Evolutionary conservation across 805 yeast genomes (phyloP), one percentile per base, ranked within the genome.

Genomic region (Saturnispora mendoncae): DNA sequence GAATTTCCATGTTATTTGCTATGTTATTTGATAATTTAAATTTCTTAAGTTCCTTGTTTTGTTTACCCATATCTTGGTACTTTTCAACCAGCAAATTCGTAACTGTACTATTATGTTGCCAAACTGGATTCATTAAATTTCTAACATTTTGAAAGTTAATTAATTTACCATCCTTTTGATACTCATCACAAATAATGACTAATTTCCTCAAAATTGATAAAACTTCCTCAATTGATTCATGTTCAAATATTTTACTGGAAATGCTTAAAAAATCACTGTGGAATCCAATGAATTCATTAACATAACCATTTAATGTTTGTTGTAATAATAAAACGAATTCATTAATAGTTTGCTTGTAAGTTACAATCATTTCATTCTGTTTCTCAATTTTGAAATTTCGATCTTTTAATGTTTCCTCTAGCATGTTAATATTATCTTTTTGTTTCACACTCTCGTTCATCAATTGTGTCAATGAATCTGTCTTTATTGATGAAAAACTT

Each of bases 201-300:
- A 35, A 26, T 12, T 25, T 12, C 14, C 26, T 35, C 21, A 41
- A 14, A 23, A 41, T 24, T 7, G 30, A 17, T 10, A 41, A 25
- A 12, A 35, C 36, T 25, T 41, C 39, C 19, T 41, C 25, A 13
- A 41, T 41, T n/a, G 43, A 41, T 21, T 41, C 29, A 15, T 39
- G 36, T 7, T 33, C 42, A 34, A 39, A 39, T 20, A 39, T 21
- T 18, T 18, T 27, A 4, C 38, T 21, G 4, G 38, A 17, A 8
- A 14, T 20, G 25, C 36, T 33, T 3, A 39, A n/a, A 39, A 39
- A 34, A 28, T 39, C 42, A 15, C 38, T 33, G 14, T 39, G 42
- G 17, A 39, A 39, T n/a, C 42, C 42, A 33, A 39, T 39, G n/a
- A 39, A 39, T 29, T 39, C 42, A 23, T 39, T 39, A n/a, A 39